These are phyloP conservation scores for Trametes pubescens DNA, from an alignment of 1,284 basidiomycete genomes.

Conservation along the genomic window DNA sequence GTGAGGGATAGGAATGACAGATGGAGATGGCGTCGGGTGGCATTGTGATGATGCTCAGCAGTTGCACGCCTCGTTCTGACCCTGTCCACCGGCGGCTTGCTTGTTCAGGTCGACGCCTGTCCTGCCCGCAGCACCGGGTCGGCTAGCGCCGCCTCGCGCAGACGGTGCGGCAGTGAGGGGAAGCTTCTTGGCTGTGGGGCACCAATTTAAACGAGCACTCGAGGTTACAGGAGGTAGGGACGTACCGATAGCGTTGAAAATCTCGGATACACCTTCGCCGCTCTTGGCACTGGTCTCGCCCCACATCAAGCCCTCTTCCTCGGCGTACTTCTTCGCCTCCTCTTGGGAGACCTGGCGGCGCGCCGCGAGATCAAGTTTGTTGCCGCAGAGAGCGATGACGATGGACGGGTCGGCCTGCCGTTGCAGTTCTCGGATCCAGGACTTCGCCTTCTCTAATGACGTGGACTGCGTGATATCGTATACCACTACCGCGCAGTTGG, in stretches of 20 bases:
- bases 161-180: conserved; percentile 77
- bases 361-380: conserved; percentile 90
- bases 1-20: not conserved
- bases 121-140: conserved; percentile 54
- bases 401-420: conserved; percentile 98
- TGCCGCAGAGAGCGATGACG: conserved; percentile 94
- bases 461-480: conserved; percentile 89
- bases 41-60: conserved; percentile 55
- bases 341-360: conserved; percentile 85
- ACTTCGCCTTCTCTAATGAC: conserved; percentile 94
- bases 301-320: conserved; percentile 96
- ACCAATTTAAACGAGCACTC: conserved; percentile 19
- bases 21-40: not conserved
- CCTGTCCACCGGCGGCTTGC: conserved; percentile 56
- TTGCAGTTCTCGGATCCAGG: conserved; percentile 97
- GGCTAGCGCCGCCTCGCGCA: conserved; percentile 59
- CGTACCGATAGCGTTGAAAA: conserved; percentile 89
- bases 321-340: conserved; percentile 92
- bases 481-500: conserved; percentile 88
- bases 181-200: conserved; percentile 77
- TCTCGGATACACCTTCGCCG: conserved; percentile 88
- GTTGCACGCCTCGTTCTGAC: conserved; percentile 74
- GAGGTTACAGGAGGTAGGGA: conserved; percentile 19
- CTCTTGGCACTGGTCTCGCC: conserved; percentile 96
- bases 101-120: conserved; percentile 81